Conservation (phyloP, 352 stramenopile species). For the Globisporangium alternatum region DNA sequence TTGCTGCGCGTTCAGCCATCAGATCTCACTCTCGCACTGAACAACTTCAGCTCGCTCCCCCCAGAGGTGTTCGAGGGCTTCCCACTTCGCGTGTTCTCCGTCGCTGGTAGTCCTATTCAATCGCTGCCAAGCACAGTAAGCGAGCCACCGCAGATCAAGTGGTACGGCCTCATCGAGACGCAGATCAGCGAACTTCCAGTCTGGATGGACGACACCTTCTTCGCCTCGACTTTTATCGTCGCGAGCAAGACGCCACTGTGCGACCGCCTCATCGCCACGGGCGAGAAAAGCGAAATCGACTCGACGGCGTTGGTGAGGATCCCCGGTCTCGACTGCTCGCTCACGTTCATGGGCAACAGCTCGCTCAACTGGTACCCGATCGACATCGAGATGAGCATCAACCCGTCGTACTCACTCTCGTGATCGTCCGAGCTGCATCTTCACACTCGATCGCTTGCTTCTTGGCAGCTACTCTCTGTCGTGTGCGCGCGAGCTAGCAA, state of each 20-base stretch:
- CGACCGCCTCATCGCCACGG: constrained; percentile 2
- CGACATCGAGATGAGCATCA: constrained; percentile 3
- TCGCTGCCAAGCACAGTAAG: constrained; percentile 4
- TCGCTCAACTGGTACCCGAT: constrained; percentile 16
- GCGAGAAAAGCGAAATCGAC: not conserved
- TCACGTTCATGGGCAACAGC: constrained; percentile 6
- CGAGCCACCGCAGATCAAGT: constrained; percentile 1
- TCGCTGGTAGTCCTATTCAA: constrained; percentile 9
- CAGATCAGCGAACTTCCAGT: not conserved
- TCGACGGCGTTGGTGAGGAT: not conserved
- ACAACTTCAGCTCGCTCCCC: constrained; percentile 11
- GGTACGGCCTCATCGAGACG: constrained; percentile 3
- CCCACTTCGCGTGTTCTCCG: constrained; percentile 6
- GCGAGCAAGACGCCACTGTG: constrained; percentile 11
- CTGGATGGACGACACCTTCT: constrained; percentile 8
- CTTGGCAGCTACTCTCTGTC: too few relatives aligned
- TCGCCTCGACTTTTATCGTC: constrained; percentile 8
- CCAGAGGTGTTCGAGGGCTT: not conserved
- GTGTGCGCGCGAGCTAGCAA: not conserved
- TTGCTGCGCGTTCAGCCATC: not conserved
- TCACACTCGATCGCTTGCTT: not conserved
- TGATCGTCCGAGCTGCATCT: not conserved
- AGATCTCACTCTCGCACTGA: constrained; percentile 8
- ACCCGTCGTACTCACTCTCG: constrained; percentile 10
- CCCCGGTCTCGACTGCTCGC: constrained; percentile 4